A percentile compares a stretch with the other conserved stretches of the same genome.
These are phyloP conservation scores for Solanum rostratum DNA, from an alignment of 257 asterid genomes.

Conservation along the genomic window DNA sequence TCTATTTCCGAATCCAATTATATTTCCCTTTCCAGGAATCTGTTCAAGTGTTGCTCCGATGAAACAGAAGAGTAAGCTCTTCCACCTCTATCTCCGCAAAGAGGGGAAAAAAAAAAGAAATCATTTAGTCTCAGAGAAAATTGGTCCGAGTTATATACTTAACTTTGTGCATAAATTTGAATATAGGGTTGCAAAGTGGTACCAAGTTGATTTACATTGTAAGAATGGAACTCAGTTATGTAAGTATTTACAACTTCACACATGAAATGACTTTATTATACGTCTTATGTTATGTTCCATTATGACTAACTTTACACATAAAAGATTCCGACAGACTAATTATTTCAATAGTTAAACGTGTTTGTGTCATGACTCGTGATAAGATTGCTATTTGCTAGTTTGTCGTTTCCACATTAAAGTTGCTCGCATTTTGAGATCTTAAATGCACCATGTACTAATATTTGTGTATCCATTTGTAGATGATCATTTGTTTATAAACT, in stretches of 20 bases:
- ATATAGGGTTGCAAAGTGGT: not conserved
- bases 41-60: not conserved
- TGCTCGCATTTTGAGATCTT: not conserved
- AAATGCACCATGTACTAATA: not conserved
- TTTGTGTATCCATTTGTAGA: not conserved
- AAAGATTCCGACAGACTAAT: not conserved
- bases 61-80: not conserved
- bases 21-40: not conserved
- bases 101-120: not conserved
- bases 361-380: not conserved
- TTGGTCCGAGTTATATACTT: not conserved
- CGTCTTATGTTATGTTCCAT: not conserved
- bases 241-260: not conserved
- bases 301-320: not conserved
- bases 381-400: not conserved
- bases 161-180: not conserved
- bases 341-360: not conserved
- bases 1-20: not conserved
- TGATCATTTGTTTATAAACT: slow-evolving; percentile 12
- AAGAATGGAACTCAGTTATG: not conserved
- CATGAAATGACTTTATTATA: not conserved
- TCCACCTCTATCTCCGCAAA: not conserved
- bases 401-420: not conserved
- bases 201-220: not conserved
- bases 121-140: not conserved